Evolutionary conservation across 23 red algal genomes (phyloP).

Genomic region (Agarophyton chilense): DNA sequence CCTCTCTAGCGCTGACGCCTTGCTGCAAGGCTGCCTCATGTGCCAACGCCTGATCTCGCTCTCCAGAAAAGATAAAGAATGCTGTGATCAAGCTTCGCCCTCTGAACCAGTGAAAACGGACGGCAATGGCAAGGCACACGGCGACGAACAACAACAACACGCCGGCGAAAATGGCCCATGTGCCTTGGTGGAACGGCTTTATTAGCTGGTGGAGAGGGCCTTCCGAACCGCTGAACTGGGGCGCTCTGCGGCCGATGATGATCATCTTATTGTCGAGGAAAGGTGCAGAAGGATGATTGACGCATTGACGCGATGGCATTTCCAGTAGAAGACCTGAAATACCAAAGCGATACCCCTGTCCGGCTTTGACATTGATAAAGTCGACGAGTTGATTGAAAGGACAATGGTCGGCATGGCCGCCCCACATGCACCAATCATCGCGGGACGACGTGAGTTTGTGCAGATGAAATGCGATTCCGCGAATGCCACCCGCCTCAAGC

Average conservation of each 20-base stretch:
- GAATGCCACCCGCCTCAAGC: background rate
- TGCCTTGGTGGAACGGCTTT: conserved; percentile 7
- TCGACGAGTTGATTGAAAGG: conserved; percentile 42
- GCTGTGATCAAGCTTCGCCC: conserved; percentile 33
- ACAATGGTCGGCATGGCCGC: conserved; percentile 30
- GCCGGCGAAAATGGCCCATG: conserved; percentile 57
- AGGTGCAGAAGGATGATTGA: conserved; percentile 8
- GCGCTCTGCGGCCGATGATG: conserved; percentile 1
- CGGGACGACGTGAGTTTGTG: conserved; percentile 27
- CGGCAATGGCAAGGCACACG: conserved; percentile 38
- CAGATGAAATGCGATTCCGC: background rate
- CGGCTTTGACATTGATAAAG: background rate
- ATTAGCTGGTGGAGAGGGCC: conserved; percentile 38
- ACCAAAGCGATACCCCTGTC: conserved; percentile 11
- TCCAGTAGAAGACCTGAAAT: conserved; percentile 34
- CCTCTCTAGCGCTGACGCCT: background rate
- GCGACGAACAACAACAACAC: conserved; percentile 15
- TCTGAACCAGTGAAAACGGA: conserved; percentile 37
- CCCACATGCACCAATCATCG: conserved; percentile 43
- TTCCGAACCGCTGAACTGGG: background rate
- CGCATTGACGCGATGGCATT: conserved; percentile 22
- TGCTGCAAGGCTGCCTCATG: background rate
- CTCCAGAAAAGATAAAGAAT: conserved; percentile 55
- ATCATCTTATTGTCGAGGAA: conserved; percentile 20
- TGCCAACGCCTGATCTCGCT: conserved; percentile 40